Evolutionary conservation across 2,329 filamentous ascomycete genomes (phyloP), one percentile per base, ranked within the genome.

Genomic region (Canariomyces notabilis): DNA sequence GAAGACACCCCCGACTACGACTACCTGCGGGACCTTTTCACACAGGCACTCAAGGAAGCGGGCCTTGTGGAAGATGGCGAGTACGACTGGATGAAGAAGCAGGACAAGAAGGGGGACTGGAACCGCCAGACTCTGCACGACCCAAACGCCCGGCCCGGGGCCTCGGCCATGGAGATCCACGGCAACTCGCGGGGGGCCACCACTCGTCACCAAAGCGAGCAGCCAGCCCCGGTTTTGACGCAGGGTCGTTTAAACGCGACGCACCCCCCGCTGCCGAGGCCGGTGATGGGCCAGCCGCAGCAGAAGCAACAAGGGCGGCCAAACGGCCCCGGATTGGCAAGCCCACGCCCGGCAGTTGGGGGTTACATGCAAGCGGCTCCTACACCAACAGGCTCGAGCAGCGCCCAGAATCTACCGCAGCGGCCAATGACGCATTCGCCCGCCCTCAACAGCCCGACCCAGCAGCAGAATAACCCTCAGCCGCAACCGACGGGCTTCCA

Each of bases 1-100:
- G 93, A 98, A 70, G 93, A 98, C 63, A 95, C 89, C 0, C 93
- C 93, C 21, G 93, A 98, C 70, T 98, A 98, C 72, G 93, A 97
- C 67, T 95, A 96, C 69, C 80, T 97, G 48, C 87, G 93, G 39
- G 91, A 96, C 63, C 82, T 98, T 46, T 95, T 98, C 73, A 96
- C 91, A 1, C 88, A 95, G 69, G 89, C 91, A 16, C 78, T 97
- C 54, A 95, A 96, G 79, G 91, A 89, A 65, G 86, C 87, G 2
- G 90, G 90, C 46, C 90, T 95, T 60, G 84, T 96, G 7, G 93
- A 97, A 66, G 93, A 98, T 68, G 93, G 93, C 62, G 91, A 97
- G 67, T 98, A 97, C 68, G 93, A 98, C 72, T 98, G 93, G 93
- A 95, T 97, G 89, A 96, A 95, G 77, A 82, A 82, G 67, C 76